These are phyloP conservation scores for Cucurbita argyrosperma DNA, from an alignment of 306 rosid species.

Conservation along the genomic window DNA sequence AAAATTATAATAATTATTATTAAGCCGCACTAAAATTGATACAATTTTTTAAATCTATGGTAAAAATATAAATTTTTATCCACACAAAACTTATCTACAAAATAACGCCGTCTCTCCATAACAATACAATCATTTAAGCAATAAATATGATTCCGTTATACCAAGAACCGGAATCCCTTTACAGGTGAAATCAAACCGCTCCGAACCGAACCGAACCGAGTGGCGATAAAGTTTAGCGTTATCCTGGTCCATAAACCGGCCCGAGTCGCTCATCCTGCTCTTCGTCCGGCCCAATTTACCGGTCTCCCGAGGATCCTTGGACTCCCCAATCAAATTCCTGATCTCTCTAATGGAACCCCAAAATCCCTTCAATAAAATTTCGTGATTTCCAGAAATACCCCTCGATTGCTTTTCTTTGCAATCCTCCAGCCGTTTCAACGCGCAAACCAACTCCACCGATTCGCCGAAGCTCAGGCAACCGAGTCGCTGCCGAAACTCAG, in stretches of 20 bases:
- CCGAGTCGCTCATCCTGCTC: conserved; percentile 29
- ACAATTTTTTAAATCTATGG: too few relatives aligned
- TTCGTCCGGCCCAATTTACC: conserved; percentile 1
- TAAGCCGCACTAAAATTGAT: too few relatives aligned
- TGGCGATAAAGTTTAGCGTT: conserved; percentile 13
- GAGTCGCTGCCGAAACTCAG: conserved; percentile 45
- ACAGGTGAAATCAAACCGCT: conserved; percentile 15
- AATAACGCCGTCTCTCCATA: background rate
- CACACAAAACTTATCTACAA: background rate
- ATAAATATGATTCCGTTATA: background rate
- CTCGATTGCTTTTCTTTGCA: conserved; percentile 21
- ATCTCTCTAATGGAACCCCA: conserved; percentile 37
- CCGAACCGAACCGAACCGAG: conserved; percentile 32
- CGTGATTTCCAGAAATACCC: conserved; percentile 3
- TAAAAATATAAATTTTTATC: too few relatives aligned
- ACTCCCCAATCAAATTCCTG: conserved; percentile 18
- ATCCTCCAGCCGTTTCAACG: conserved; percentile 46
- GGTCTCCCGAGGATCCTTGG: conserved; percentile 13
- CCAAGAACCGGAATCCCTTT: background rate
- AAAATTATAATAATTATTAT: too few relatives aligned
- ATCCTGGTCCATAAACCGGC: conserved; percentile 25
- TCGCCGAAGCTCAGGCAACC: conserved; percentile 44
- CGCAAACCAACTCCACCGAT: conserved; percentile 46
- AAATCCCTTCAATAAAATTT: conserved; percentile 10
- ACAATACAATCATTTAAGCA: background rate